Percentiles rank a stretch among this genome's conserved stretches.
These are phyloP conservation scores for Lophium mytilinum DNA, from an alignment of 495 filamentous ascomycete genomes.

Conservation along the genomic window DNA sequence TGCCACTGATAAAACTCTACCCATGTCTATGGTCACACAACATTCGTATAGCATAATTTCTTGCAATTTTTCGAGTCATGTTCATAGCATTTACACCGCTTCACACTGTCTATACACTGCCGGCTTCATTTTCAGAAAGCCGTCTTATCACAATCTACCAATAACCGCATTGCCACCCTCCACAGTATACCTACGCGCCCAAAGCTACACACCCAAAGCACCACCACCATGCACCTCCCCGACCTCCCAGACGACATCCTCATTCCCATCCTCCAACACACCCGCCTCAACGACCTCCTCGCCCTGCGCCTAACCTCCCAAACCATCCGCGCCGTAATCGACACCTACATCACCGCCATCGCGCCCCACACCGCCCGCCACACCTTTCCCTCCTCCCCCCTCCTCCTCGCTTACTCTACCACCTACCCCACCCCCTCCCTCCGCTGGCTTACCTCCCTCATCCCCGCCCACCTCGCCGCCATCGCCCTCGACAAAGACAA, in stretches of 20 bases:
- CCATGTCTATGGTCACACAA: too few species aligned
- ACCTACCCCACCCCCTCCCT: background rate
- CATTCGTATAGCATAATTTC: too few species aligned
- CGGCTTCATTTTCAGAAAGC: too few species aligned
- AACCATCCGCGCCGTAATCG: background rate
- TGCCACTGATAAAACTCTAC: too few species aligned
- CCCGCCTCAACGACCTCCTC: background rate
- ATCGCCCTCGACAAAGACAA: constrained; percentile 6
- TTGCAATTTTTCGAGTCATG: too few species aligned
- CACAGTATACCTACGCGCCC: too few species aligned
- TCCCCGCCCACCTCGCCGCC: background rate
- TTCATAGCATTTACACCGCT: too few species aligned
- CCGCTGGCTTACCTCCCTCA: background rate
- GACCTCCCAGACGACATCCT: constrained; percentile 8
- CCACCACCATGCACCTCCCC: background rate
- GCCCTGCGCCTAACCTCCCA: background rate
- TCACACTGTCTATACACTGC: too few species aligned
- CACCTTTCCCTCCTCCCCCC: background rate
- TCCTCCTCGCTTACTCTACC: background rate
- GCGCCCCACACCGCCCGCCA: background rate
- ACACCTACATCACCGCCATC: constrained; percentile 3
- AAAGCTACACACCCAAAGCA: too few species aligned
- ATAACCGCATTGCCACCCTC: too few species aligned
- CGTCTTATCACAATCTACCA: too few species aligned
- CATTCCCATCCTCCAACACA: background rate